These are phyloP conservation scores for Dichotomocladium elegans DNA, from an alignment of 371 early-diverging fungal species.

Conservation along the genomic window DNA sequence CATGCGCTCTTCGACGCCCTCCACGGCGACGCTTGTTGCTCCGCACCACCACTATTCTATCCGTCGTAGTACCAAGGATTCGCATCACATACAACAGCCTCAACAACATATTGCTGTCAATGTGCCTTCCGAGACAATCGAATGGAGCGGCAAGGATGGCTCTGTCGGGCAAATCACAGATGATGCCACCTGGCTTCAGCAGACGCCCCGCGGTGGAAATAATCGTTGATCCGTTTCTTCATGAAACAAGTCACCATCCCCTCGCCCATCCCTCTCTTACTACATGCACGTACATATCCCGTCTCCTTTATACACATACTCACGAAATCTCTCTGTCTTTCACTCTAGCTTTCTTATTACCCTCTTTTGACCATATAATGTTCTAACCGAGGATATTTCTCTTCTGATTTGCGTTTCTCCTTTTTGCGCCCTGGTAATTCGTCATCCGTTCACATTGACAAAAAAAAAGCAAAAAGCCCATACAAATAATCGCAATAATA, in stretches of 20 bases:
- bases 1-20: constrained; percentile 7
- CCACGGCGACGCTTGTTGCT: constrained; percentile 5
- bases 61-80: constrained; percentile 1
- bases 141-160: constrained; percentile 5
- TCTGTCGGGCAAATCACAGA: constrained; percentile 14
- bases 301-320: not conserved
- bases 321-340: not conserved
- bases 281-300: not conserved
- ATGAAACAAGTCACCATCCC: not conserved
- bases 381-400: too few relatives aligned
- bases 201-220: constrained; percentile 13
- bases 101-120: constrained; percentile 1
- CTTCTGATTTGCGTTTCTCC: not conserved
- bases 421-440: too few relatives aligned
- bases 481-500: too few relatives aligned
- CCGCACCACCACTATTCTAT: constrained; percentile 2
- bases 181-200: constrained; percentile 23
- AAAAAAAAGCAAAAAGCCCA: too few relatives aligned
- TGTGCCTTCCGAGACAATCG: not conserved
- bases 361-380: not conserved
- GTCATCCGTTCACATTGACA: too few relatives aligned
- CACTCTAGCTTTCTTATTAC: not conserved
- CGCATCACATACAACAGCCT: not conserved
- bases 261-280: not conserved
- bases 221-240: constrained; percentile 3